Conservation (phyloP, 2,329 filamentous ascomycete species). For the Colletotrichum sp. region DNA sequence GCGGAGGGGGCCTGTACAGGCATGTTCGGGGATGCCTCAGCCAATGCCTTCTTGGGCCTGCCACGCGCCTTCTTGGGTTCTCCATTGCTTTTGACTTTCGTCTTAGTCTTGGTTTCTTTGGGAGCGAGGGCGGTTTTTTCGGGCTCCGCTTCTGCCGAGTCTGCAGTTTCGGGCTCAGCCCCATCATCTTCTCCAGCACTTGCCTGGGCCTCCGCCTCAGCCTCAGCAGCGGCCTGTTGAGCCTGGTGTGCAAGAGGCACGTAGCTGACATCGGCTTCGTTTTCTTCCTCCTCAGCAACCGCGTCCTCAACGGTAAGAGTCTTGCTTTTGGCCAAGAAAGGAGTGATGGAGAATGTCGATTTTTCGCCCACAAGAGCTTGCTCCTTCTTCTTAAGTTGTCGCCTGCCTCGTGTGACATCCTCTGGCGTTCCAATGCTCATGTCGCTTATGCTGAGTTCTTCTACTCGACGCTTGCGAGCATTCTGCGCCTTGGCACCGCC, state of each 20-base stretch:
- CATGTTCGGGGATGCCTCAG: conserved; percentile 51
- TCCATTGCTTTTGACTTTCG: conserved; percentile 10
- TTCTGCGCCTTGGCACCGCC: conserved; percentile 30
- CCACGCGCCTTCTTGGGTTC: conserved; percentile 44
- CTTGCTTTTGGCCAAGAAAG: conserved; percentile 82
- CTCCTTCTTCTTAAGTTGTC: conserved; percentile 61
- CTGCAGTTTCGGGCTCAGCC: background rate
- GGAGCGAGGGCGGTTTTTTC: conserved; percentile 18
- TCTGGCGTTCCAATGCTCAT: conserved; percentile 52
- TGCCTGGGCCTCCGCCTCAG: conserved; percentile 6
- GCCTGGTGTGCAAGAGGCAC: conserved; percentile 10
- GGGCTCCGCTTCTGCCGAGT: background rate
- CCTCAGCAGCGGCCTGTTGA: background rate
- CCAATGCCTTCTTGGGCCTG: conserved; percentile 50
- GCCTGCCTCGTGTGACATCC: conserved; percentile 43
- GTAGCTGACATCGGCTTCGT: conserved; percentile 19
- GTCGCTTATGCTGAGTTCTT: conserved; percentile 51
- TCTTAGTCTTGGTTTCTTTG: conserved; percentile 27
- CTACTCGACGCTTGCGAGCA: conserved; percentile 49
- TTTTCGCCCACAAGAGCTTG: conserved; percentile 77
- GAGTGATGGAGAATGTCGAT: conserved; percentile 91
- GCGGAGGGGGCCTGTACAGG: conserved; percentile 26
- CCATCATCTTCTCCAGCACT: background rate
- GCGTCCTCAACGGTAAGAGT: conserved; percentile 43
- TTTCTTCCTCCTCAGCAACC: conserved; percentile 40